Evolutionary conservation across 441 rosid genomes (phyloP).

Genomic region (Bruguiera hainesii): DNA sequence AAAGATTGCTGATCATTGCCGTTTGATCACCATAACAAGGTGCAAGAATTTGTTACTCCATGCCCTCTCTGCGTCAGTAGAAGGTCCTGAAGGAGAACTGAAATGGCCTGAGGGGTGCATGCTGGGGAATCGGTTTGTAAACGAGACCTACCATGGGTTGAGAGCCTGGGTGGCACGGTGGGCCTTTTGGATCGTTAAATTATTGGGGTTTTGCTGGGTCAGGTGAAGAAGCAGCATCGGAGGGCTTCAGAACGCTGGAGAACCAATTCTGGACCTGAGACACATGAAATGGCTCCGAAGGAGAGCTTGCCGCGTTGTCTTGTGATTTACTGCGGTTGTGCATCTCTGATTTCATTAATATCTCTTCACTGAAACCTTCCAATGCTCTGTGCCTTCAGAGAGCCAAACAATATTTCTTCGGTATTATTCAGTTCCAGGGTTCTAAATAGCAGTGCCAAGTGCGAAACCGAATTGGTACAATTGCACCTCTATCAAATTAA

Average conservation of each 20-base stretch:
- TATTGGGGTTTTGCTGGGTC: slow-evolving; percentile 4
- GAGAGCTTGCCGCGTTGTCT: slow-evolving; percentile 25
- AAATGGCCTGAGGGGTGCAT: slow-evolving; percentile 22
- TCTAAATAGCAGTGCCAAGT: neutral
- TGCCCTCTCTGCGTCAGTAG: slow-evolving; percentile 47
- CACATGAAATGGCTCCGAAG: slow-evolving; percentile 32
- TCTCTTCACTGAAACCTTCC: slow-evolving; percentile 55
- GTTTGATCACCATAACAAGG: slow-evolving; percentile 49
- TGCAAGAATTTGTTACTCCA: slow-evolving; percentile 49
- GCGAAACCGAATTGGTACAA: too few species aligned
- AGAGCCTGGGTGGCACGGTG: slow-evolving; percentile 36
- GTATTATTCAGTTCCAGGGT: neutral
- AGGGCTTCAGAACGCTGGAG: slow-evolving; percentile 36
- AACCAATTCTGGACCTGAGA: slow-evolving; percentile 41
- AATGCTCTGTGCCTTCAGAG: slow-evolving; percentile 38
- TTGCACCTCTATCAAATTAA: neutral
- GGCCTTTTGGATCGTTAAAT: slow-evolving; percentile 16
- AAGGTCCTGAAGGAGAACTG: slow-evolving; percentile 33
- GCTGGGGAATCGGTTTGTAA: slow-evolving; percentile 34
- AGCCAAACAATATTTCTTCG: neutral
- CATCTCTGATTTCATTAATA: slow-evolving; percentile 44
- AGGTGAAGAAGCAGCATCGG: slow-evolving; percentile 15
- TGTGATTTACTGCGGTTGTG: slow-evolving; percentile 40
- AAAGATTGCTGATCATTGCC: slow-evolving; percentile 56
- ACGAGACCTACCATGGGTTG: slow-evolving; percentile 41